These are phyloP conservation scores for Dendrobium catenatum DNA, from an alignment of 106 monocot species.

Conservation along the genomic window DNA sequence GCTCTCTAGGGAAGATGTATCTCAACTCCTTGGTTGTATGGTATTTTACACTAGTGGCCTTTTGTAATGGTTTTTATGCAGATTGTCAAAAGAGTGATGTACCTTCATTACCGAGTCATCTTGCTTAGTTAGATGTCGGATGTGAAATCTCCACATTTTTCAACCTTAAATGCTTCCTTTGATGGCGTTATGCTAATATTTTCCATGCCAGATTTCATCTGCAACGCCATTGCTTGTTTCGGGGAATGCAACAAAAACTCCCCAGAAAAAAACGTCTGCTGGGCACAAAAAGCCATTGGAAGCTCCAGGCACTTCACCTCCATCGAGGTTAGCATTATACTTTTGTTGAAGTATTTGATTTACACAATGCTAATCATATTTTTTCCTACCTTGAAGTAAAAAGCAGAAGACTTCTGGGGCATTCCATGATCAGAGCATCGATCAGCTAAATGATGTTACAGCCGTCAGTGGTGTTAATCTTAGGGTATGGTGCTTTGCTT, in stretches of 20 bases:
- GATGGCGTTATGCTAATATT: neutral
- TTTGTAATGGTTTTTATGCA: neutral
- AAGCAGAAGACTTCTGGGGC: constrained; percentile 78
- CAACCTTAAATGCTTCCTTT: neutral
- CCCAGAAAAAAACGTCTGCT: constrained; percentile 35
- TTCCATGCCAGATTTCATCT: constrained; percentile 22
- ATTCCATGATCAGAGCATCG: constrained; percentile 80
- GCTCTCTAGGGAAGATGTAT: neutral
- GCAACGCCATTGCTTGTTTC: constrained; percentile 11
- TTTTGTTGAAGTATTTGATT: neutral
- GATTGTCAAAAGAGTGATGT: neutral
- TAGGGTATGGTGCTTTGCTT: constrained; percentile 43
- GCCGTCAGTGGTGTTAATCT: constrained; percentile 91
- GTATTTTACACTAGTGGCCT: neutral
- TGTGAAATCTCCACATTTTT: constrained; percentile 1
- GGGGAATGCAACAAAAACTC: constrained; percentile 26
- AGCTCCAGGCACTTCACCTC: constrained; percentile 19
- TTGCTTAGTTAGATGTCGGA: neutral
- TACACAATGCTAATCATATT: neutral
- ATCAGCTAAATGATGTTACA: constrained; percentile 95
- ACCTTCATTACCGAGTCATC: neutral
- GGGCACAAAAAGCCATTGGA: constrained; percentile 56
- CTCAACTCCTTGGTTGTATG: neutral
- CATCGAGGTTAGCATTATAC: constrained; percentile 25
- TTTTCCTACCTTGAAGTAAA: constrained; percentile 40